These are phyloP conservation scores for Russula olivacea DNA, from an alignment of 768 basidiomycete genomes.

Conservation along the genomic window DNA sequence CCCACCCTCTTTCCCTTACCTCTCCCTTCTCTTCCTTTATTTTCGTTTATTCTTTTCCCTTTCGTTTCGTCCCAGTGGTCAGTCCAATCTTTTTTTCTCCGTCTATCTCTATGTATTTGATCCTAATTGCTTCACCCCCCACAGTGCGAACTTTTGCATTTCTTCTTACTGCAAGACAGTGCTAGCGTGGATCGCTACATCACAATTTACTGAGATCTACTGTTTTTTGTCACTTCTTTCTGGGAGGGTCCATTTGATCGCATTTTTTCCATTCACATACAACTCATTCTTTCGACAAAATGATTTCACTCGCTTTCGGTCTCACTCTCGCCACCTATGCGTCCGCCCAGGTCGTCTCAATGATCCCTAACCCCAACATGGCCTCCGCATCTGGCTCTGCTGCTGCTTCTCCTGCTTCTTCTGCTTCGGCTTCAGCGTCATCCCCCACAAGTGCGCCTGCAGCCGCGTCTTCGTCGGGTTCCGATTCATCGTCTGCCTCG, in stretches of 20 bases:
- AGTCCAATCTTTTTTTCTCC: conserved; percentile 26
- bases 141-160: conserved; percentile 41
- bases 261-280: conserved; percentile 1
- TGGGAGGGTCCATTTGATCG: conserved; percentile 32
- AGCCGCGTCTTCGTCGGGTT: not conserved
- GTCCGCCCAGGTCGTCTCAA: conserved; percentile 46
- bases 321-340: conserved; percentile 54
- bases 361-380: conserved; percentile 30
- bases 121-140: not conserved
- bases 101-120: not conserved
- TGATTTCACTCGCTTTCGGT: conserved; percentile 57
- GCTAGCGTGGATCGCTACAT: conserved; percentile 68
- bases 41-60: conserved; percentile 33
- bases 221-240: conserved; percentile 23
- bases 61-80: conserved; percentile 37
- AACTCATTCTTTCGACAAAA: conserved; percentile 42
- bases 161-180: conserved; percentile 60
- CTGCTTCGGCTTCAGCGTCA: conserved; percentile 30
- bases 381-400: conserved; percentile 29
- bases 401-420: conserved; percentile 27
- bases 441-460: conserved; percentile 32
- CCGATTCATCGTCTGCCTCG: not conserved
- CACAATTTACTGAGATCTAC: conserved; percentile 39
- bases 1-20: conserved; percentile 12
- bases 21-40: conserved; percentile 35